These are phyloP conservation scores for Kwoniella sp. DNA, from an alignment of 768 basidiomycete species.

Conservation along the genomic window DNA sequence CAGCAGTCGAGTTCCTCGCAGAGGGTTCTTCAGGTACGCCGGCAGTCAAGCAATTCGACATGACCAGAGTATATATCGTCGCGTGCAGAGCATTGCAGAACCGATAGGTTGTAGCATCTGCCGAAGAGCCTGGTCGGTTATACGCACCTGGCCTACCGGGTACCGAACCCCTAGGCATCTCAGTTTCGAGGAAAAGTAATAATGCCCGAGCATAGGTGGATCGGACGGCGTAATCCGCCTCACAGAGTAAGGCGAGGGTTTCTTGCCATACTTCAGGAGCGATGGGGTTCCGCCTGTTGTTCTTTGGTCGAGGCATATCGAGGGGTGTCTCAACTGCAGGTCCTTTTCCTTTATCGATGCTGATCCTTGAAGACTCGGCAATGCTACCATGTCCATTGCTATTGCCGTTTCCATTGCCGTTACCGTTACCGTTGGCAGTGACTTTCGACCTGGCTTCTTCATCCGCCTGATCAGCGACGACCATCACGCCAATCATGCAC, in stretches of 20 bases:
- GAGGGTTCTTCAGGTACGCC: constrained; percentile 56
- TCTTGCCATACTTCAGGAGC: constrained; percentile 89
- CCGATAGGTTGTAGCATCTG: constrained; percentile 62
- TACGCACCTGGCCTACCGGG: constrained; percentile 60
- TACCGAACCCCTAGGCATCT: constrained; percentile 66
- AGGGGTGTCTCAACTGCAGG: constrained; percentile 28
- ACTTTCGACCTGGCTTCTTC: constrained; percentile 24
- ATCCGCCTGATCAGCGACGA: constrained; percentile 35
- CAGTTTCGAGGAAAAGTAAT: constrained; percentile 73
- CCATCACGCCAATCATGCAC: constrained; percentile 44
- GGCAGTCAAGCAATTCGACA: constrained; percentile 65
- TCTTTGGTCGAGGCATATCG: constrained; percentile 17
- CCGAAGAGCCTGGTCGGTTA: constrained; percentile 50
- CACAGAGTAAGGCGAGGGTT: constrained; percentile 79
- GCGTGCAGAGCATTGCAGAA: constrained; percentile 80
- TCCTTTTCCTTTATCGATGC: constrained; percentile 36
- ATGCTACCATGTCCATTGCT: neutral
- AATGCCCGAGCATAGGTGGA: constrained; percentile 73
- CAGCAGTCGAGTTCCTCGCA: constrained; percentile 23
- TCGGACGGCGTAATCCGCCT: constrained; percentile 73
- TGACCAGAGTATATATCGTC: constrained; percentile 75
- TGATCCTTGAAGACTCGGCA: neutral
- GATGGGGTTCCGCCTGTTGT: constrained; percentile 58
- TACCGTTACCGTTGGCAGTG: neutral
- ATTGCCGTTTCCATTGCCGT: constrained; percentile 11